A percentile compares a stretch with the other conserved stretches of the same genome.
phyloP scores from a whole-genome alignment of 257 asterid species.

The Apocynum venetum region DNA sequence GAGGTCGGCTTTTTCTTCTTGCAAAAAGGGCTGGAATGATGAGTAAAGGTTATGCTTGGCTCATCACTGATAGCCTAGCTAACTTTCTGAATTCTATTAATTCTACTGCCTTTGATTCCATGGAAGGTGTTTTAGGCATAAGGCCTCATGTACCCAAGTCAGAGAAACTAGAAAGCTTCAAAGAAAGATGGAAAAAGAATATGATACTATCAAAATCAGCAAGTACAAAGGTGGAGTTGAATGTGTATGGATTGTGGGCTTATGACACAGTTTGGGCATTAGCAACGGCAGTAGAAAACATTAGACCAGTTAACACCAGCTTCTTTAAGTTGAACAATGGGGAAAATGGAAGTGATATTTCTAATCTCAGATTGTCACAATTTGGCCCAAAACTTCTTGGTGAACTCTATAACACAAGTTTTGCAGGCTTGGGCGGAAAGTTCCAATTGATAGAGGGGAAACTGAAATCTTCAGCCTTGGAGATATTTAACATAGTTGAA shows the following conservation, averaged over 20 bases:
- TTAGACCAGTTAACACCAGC: slow-evolving; percentile 16
- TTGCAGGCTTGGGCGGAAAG: slow-evolving; percentile 47
- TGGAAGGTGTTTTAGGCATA: slow-evolving; percentile 54
- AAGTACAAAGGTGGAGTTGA: slow-evolving; percentile 23
- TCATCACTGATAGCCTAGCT: slow-evolving; percentile 39
- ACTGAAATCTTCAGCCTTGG: slow-evolving; percentile 33
- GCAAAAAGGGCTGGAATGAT: slow-evolving; percentile 42
- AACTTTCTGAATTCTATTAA: slow-evolving; percentile 28
- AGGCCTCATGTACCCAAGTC: slow-evolving; percentile 41
- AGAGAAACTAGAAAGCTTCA: slow-evolving; percentile 18
- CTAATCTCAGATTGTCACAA: slow-evolving; percentile 30
- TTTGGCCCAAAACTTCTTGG: slow-evolving; percentile 41
- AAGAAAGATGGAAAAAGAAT: slow-evolving; percentile 33
- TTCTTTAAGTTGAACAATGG: slow-evolving; percentile 1
- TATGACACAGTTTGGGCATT: slow-evolving; percentile 55
- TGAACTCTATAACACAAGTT: slow-evolving; percentile 27
- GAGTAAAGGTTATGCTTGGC: slow-evolving; percentile 51
- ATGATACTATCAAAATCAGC: slow-evolving; percentile 22
- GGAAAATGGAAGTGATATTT: slow-evolving; percentile 17
- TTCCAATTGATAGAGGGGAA: slow-evolving; percentile 35
- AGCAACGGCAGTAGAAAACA: slow-evolving; percentile 46
- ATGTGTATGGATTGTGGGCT: slow-evolving; percentile 54
- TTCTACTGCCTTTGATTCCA: slow-evolving; percentile 31
- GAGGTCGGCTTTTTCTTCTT: slow-evolving; percentile 28
- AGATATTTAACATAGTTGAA: slow-evolving; percentile 49